Percentiles rank a stretch among this genome's conserved stretches.
These are phyloP conservation scores for Suillus subaureus DNA, from an alignment of 768 basidiomycete species.

Conservation along the genomic window DNA sequence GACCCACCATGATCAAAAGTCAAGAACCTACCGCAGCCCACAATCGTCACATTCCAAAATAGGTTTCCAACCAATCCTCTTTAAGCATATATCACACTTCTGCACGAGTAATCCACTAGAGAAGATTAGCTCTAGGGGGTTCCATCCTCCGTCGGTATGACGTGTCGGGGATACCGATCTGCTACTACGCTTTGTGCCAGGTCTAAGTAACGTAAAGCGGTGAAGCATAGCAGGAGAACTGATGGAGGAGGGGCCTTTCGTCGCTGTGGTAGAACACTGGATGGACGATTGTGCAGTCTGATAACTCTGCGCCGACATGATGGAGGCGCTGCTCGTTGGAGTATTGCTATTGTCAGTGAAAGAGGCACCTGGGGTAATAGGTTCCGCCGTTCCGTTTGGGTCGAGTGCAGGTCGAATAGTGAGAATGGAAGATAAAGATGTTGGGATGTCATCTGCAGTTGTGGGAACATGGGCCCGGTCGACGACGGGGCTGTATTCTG, in stretches of 20 bases:
- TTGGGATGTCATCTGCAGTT: conserved; percentile 42
- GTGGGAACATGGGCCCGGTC: conserved; percentile 51
- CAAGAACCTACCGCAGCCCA: conserved; percentile 58
- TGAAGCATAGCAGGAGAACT: conserved; percentile 64
- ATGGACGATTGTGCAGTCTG: conserved; percentile 58
- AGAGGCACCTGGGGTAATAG: conserved; percentile 40
- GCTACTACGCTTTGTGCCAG: conserved; percentile 61
- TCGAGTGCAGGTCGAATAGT: conserved; percentile 63
- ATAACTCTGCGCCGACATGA: conserved; percentile 62
- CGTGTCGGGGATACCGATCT: conserved; percentile 32
- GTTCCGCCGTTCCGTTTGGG: conserved; percentile 47
- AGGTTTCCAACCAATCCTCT: conserved; percentile 86
- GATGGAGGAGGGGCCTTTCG: conserved; percentile 77
- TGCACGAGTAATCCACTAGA: conserved; percentile 68
- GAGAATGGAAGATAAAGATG: conserved; percentile 71
- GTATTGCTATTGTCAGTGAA: conserved; percentile 35
- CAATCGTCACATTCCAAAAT: conserved; percentile 90
- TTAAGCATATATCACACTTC: conserved; percentile 82
- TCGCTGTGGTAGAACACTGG: conserved; percentile 63
- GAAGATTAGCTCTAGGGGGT: conserved; percentile 79
- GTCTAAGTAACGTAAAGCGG: conserved; percentile 85
- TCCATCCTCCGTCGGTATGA: conserved; percentile 54
- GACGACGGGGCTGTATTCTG: conserved; percentile 73
- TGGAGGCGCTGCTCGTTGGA: conserved; percentile 46
- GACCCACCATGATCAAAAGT: conserved; percentile 9